Conservation (phyloP, 352 stramenopile genomes). For the Achlya hypogyna region DNA sequence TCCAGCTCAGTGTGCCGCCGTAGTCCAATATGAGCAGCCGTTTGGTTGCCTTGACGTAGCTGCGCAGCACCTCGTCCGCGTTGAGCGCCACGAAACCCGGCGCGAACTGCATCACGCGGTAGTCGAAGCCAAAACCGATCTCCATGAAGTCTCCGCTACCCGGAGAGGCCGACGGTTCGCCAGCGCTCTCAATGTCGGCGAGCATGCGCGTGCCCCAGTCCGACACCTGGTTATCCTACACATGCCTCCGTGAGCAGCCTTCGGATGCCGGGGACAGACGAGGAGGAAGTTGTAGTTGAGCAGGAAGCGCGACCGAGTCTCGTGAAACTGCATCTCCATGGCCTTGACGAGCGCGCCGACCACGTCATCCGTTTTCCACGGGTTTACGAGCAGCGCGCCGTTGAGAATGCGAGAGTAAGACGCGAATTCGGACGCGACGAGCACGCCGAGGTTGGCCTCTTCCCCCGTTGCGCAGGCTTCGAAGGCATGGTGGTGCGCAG, state of each 20-base stretch:
- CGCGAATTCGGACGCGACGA: constrained; percentile 96
- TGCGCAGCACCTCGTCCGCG: constrained; percentile 76
- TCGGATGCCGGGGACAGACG: too few species aligned
- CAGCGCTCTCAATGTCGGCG: constrained; percentile 86
- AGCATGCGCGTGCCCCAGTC: constrained; percentile 93
- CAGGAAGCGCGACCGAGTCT: constrained; percentile 60
- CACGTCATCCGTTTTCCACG: constrained; percentile 92
- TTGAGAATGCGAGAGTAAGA: constrained; percentile 94
- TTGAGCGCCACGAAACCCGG: constrained; percentile 90
- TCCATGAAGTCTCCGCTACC: constrained; percentile 58
- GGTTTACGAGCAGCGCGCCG: constrained; percentile 95
- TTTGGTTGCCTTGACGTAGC: constrained; percentile 44
- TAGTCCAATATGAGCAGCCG: constrained; percentile 97
- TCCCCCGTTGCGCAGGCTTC: constrained; percentile 12
- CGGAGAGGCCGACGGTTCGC: constrained; percentile 30
- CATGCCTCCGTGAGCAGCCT: too few species aligned
- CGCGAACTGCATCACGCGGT: constrained; percentile 93
- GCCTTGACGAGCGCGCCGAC: constrained; percentile 53
- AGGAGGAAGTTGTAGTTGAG: constrained; percentile 85
- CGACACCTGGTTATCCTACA: constrained; percentile 43
- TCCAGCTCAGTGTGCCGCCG: constrained; percentile 90
- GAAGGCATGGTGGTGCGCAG: constrained; percentile 43
- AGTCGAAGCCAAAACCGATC: constrained; percentile 94
- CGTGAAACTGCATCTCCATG: constrained; percentile 66
- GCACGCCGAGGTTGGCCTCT: constrained; percentile 55